Evolutionary conservation across 2,329 filamentous ascomycete species (phyloP).

Genomic region (Verticillium longisporum): DNA sequence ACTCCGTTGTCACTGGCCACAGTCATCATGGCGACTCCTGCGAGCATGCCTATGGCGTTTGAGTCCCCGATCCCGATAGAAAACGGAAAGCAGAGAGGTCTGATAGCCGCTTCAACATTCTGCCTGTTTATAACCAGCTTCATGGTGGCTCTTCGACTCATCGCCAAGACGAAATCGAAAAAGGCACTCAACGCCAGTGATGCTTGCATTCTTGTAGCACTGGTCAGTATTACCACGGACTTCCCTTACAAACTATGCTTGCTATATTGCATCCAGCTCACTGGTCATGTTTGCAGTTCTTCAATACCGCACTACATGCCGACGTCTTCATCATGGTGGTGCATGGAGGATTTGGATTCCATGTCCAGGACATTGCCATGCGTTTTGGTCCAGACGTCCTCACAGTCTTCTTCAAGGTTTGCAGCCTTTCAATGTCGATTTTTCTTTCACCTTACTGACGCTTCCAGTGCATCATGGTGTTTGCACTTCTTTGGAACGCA

Average conservation of each 20-base stretch:
- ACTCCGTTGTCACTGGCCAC: too few relatives aligned
- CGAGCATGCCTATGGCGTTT: background rate
- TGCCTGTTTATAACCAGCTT: slow-evolving; percentile 3
- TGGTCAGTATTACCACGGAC: background rate
- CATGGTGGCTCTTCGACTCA: slow-evolving; percentile 2
- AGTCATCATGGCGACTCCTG: background rate
- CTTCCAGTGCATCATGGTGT: slow-evolving; percentile 1
- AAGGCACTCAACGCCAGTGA: slow-evolving; percentile 3
- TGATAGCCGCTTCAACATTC: slow-evolving; percentile 3
- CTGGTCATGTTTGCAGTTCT: background rate
- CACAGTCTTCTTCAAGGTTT: slow-evolving; percentile 7
- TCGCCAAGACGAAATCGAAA: background rate
- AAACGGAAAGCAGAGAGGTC: slow-evolving; percentile 1
- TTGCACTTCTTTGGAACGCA: slow-evolving; percentile 1
- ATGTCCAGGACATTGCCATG: slow-evolving; percentile 2
- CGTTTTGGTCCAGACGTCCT: slow-evolving; percentile 4
- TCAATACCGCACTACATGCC: slow-evolving; percentile 6
- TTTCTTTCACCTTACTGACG: background rate
- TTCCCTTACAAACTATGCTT: too few relatives aligned
- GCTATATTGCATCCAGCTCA: background rate
- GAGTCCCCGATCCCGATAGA: slow-evolving; percentile 7
- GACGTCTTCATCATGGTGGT: slow-evolving; percentile 3
- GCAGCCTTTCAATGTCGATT: background rate
- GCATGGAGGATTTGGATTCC: slow-evolving; percentile 6
- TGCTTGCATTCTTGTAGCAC: slow-evolving; percentile 3